Evolutionary conservation across 352 stramenopile species (phyloP).

Genomic region (Globisporangium acanthophoron): DNA sequence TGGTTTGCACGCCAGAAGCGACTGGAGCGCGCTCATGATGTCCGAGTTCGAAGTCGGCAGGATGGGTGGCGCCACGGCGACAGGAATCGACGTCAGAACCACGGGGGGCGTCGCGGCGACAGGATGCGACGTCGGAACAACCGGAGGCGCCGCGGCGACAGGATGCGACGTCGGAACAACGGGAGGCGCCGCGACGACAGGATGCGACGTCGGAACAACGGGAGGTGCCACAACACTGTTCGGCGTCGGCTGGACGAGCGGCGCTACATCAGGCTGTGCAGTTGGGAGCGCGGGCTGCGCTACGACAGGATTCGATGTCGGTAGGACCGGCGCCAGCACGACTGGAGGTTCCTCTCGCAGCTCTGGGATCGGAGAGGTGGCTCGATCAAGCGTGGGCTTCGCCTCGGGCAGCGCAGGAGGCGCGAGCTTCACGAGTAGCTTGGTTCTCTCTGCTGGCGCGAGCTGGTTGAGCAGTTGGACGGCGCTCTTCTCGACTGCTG

Average conservation of each 20-base stretch:
- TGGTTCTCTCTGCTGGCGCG: conserved; percentile 17
- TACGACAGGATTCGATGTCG: background rate
- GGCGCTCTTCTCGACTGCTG: conserved; percentile 23
- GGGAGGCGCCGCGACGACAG: too few species aligned
- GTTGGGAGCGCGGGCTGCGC: too few species aligned
- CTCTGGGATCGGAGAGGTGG: conserved; percentile 30
- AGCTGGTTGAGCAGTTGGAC: conserved; percentile 22
- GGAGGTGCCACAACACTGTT: too few species aligned
- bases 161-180: too few species aligned
- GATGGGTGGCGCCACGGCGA: background rate
- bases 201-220: too few species aligned
- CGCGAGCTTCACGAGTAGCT: conserved; percentile 23
- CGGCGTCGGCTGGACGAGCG: too few species aligned
- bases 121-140: too few species aligned
- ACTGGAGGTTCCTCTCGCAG: conserved; percentile 8
- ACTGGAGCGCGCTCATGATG: conserved; percentile 32
- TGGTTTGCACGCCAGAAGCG: conserved; percentile 27
- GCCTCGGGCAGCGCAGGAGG: conserved; percentile 2
- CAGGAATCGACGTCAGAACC: too few species aligned
- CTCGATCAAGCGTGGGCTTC: conserved; percentile 17
- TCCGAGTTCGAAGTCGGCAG: conserved; percentile 2
- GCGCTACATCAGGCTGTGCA: too few species aligned
- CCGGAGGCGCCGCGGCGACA: too few species aligned
- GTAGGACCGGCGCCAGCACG: background rate
- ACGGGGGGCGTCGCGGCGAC: too few species aligned